A percentile compares a stretch with the other conserved stretches of the same genome.
These are phyloP conservation scores for Lasiosphaeriaceae sp. DNA, from an alignment of 495 filamentous ascomycete species.

Conservation along the genomic window DNA sequence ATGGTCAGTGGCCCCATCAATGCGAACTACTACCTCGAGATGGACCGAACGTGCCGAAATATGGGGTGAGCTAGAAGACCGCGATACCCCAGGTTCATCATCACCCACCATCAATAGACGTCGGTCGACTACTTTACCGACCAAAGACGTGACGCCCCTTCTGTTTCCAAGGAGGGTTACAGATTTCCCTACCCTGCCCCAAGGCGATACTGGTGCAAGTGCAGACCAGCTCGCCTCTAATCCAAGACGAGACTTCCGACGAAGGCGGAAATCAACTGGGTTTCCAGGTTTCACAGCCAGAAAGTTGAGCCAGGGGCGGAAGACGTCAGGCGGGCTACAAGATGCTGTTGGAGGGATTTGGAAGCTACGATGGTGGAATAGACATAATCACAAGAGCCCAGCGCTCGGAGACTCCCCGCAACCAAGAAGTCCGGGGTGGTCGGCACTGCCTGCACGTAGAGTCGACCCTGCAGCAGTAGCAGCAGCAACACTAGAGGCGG, in stretches of 20 bases:
- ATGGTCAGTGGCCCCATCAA: slow-evolving; percentile 21
- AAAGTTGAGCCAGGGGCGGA: slow-evolving; percentile 21
- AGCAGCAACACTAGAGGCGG: too few species aligned
- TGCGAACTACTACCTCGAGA: slow-evolving; percentile 34
- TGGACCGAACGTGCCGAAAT: slow-evolving; percentile 60
- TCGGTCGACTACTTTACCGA: slow-evolving; percentile 37
- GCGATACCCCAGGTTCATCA: slow-evolving; percentile 36
- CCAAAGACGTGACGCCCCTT: slow-evolving; percentile 27
- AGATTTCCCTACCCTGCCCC: slow-evolving; percentile 23
- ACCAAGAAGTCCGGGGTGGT: background rate
- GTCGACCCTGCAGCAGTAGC: slow-evolving; percentile 14
- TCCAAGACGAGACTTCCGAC: slow-evolving; percentile 29
- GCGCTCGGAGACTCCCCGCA: background rate
- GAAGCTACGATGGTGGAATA: slow-evolving; percentile 40
- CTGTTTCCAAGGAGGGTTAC: slow-evolving; percentile 22
- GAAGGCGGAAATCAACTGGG: slow-evolving; percentile 48
- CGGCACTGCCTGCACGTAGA: slow-evolving; percentile 4
- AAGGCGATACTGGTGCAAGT: slow-evolving; percentile 11
- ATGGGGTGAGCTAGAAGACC: slow-evolving; percentile 64
- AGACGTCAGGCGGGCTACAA: slow-evolving; percentile 31
- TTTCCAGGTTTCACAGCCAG: slow-evolving; percentile 52
- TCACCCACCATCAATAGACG: slow-evolving; percentile 19
- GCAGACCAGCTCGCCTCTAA: slow-evolving; percentile 5
- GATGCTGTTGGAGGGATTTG: slow-evolving; percentile 35
- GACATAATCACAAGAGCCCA: slow-evolving; percentile 3